These are phyloP conservation scores for Trichoderma lentiforme DNA, from an alignment of 2,329 filamentous ascomycete genomes.

Conservation along the genomic window DNA sequence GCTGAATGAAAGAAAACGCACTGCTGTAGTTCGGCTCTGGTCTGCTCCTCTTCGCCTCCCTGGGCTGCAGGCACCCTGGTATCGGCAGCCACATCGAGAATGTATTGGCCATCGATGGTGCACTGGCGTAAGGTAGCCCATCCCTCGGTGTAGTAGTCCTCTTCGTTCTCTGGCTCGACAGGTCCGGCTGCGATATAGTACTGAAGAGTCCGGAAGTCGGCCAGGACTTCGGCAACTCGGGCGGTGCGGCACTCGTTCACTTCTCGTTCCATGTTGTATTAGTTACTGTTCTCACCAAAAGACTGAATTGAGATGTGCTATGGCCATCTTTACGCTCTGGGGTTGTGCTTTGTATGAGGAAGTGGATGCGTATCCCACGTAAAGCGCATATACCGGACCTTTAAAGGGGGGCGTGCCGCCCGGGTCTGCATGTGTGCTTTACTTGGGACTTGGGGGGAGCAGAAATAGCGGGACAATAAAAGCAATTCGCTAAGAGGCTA, in stretches of 20 bases:
- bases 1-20: constrained; percentile 33
- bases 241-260: constrained; percentile 59
- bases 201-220: constrained; percentile 60
- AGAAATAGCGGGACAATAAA: neutral
- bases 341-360: neutral
- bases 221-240: constrained; percentile 60
- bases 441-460: neutral
- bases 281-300: neutral
- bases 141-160: constrained; percentile 62
- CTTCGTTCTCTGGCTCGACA: constrained; percentile 50
- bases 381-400: neutral
- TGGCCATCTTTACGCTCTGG: neutral
- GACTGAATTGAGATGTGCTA: neutral
- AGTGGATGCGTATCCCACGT: neutral
- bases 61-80: constrained; percentile 52
- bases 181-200: constrained; percentile 59
- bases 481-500: neutral
- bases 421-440: neutral
- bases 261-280: constrained; percentile 28
- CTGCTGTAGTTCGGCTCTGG: constrained; percentile 61
- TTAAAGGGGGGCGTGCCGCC: neutral
- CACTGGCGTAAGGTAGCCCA: constrained; percentile 62
- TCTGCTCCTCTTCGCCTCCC: constrained; percentile 57
- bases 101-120: constrained; percentile 59
- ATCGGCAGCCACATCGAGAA: constrained; percentile 62